Evolutionary conservation across 768 basidiomycete species (phyloP), one percentile per base, ranked within the genome.

Genomic region (Termitomyces sp.): DNA sequence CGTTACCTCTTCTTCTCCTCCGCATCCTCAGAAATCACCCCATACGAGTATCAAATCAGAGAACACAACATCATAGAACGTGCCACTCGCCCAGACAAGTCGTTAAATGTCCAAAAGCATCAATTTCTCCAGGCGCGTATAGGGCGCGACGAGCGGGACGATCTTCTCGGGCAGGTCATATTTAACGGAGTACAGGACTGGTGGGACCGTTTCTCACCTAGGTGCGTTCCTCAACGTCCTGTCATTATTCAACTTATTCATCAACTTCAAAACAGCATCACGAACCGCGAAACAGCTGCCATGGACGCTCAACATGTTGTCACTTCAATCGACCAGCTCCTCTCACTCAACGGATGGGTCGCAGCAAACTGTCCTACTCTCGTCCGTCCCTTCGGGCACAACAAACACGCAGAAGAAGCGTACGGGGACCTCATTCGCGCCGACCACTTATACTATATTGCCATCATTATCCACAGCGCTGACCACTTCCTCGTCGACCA

Each of bases 401-500:
- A 94, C 71, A 88, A 85, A 62, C 80, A 43, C 42, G 39, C 46
- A 84, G 86, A 95, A 52, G 85, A 89, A 60, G 80, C 89, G 18
- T 98, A 94, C 69, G 91, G 93, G 63, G 94, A 95, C 70, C 85
- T 99, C 57, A 84, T 88, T 23, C 79, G 79, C 32, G 82, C 88
- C 50, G 86, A 91, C 62, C 86, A 89, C 61, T 78, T 98, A 16
- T 99, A 98, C 77, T 99, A 88, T 69, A 82, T 99, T 59, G 95
- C 93, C 53, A 89, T 98, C 62, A 84, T 95, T 60, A 90, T 99
- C 42, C 96, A 99, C 70, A 96, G 94, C 3, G 97, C 97, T 2
- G 97, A 99, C 76, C 97, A 99, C 68, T 99, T 99, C 75, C 84
- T 98, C 51, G 91, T 98, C 60, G 97, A 98, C 74, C 97, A 99